These are phyloP conservation scores for Termitomyces eurrhizus DNA, from an alignment of 768 basidiomycete genomes.

Conservation along the genomic window DNA sequence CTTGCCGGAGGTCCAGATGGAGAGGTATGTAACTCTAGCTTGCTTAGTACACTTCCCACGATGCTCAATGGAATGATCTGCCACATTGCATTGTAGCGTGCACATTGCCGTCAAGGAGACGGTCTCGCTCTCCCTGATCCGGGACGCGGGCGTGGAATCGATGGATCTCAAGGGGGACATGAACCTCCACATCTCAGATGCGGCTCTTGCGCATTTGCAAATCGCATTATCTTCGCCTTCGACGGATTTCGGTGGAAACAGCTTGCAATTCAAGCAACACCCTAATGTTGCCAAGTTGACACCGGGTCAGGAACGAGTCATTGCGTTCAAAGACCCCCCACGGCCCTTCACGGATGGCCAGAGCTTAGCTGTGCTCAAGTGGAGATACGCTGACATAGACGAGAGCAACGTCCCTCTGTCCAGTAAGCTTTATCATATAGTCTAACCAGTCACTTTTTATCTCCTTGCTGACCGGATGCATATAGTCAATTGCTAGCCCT, in stretches of 20 bases:
- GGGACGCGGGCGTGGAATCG: slow-evolving; percentile 86
- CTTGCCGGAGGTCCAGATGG: slow-evolving; percentile 68
- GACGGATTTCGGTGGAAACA: slow-evolving; percentile 55
- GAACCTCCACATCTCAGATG: slow-evolving; percentile 83
- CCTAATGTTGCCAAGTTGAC: slow-evolving; percentile 89
- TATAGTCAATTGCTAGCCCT: slow-evolving; percentile 95
- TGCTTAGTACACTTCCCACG: background rate
- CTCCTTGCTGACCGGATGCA: background rate
- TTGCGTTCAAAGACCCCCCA: slow-evolving; percentile 82
- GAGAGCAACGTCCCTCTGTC: slow-evolving; percentile 90
- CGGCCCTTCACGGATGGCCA: slow-evolving; percentile 86
- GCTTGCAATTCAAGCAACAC: slow-evolving; percentile 94
- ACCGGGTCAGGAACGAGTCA: slow-evolving; percentile 54
- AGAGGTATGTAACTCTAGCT: slow-evolving; percentile 50
- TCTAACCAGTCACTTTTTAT: background rate
- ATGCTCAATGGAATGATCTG: slow-evolving; percentile 1
- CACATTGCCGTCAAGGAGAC: slow-evolving; percentile 85
- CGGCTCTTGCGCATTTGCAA: slow-evolving; percentile 66
- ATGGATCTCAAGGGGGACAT: slow-evolving; percentile 95
- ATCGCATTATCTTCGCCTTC: slow-evolving; percentile 58
- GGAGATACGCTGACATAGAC: slow-evolving; percentile 88
- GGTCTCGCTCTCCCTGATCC: slow-evolving; percentile 74
- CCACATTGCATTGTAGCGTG: slow-evolving; percentile 47
- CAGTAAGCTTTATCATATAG: slow-evolving; percentile 48
- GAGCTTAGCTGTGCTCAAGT: slow-evolving; percentile 83